phyloP scores from a whole-genome alignment of 2,329 filamentous ascomycete genomes.

The Verticillium dahliae region DNA sequence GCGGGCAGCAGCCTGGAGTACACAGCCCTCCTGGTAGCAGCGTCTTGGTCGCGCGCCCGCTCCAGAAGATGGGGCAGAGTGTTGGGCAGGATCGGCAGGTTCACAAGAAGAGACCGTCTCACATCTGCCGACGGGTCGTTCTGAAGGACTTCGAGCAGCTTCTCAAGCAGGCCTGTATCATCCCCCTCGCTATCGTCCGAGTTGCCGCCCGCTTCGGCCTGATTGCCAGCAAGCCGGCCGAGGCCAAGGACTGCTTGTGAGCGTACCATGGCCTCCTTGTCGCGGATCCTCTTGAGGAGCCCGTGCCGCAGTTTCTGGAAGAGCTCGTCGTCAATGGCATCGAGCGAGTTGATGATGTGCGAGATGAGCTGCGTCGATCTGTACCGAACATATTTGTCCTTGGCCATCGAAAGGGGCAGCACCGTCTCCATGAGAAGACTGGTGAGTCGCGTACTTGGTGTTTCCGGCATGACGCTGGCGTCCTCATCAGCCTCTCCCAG shows the following conservation, averaged over 20 bases:
- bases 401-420: conserved; percentile 70
- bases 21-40: conserved; percentile 73
- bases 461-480: conserved; percentile 68
- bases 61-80: conserved; percentile 86
- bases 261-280: conserved; percentile 89
- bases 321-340: conserved; percentile 85
- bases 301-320: conserved; percentile 77
- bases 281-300: conserved; percentile 77
- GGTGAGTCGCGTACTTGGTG: conserved; percentile 74
- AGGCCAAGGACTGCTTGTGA: conserved; percentile 88
- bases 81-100: conserved; percentile 76
- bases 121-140: conserved; percentile 95
- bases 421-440: conserved; percentile 66
- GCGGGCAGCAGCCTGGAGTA: conserved; percentile 84
- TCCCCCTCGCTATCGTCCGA: conserved; percentile 63
- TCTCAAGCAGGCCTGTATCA: conserved; percentile 67
- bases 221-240: conserved; percentile 75
- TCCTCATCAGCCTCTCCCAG: conserved; percentile 60
- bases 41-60: conserved; percentile 81
- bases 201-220: conserved; percentile 63
- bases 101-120: conserved; percentile 77
- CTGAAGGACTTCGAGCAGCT: conserved; percentile 80
- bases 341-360: conserved; percentile 86
- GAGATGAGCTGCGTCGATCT: conserved; percentile 84
- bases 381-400: conserved; percentile 90